A percentile compares a stretch with the other conserved stretches of the same genome.
phyloP scores from a whole-genome alignment of 192 early-diverging fungal genomes.

The Umbelopsis ramanniana region DNA sequence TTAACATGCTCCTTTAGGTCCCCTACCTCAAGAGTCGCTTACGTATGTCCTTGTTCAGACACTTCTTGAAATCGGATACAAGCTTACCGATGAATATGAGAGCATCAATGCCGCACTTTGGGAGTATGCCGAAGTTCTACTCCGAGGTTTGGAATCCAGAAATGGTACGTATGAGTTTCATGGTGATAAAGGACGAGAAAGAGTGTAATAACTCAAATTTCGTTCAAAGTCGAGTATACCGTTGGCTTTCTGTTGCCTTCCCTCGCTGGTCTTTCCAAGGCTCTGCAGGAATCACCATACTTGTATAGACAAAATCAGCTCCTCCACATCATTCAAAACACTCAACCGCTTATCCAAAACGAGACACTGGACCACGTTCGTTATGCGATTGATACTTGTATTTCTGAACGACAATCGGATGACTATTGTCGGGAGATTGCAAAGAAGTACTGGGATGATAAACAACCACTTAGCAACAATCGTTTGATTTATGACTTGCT shows the following conservation, averaged over 20 bases:
- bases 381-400: constrained; percentile 40
- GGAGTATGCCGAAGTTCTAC: constrained; percentile 48
- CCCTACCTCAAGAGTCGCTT: constrained; percentile 41
- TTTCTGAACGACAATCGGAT: constrained; percentile 39
- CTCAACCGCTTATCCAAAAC: constrained; percentile 52
- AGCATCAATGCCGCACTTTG: constrained; percentile 47
- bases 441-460: constrained; percentile 47
- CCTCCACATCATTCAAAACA: constrained; percentile 48
- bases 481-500: constrained; percentile 53
- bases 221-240: constrained; percentile 41
- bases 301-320: constrained; percentile 52
- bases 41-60: constrained; percentile 50
- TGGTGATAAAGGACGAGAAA: background rate
- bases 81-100: constrained; percentile 40
- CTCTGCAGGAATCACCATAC: constrained; percentile 53
- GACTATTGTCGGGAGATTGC: constrained; percentile 55
- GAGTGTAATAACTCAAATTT: background rate
- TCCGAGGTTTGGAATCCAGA: constrained; percentile 15
- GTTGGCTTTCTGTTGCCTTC: constrained; percentile 63
- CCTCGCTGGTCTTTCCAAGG: constrained; percentile 59
- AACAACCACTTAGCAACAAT: constrained; percentile 57
- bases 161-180: constrained; percentile 1
- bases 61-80: constrained; percentile 50
- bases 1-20: constrained; percentile 15
- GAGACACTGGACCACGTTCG: constrained; percentile 50